Evolutionary conservation across 306 rosid species (phyloP).

Genomic region (Quercus suber): DNA sequence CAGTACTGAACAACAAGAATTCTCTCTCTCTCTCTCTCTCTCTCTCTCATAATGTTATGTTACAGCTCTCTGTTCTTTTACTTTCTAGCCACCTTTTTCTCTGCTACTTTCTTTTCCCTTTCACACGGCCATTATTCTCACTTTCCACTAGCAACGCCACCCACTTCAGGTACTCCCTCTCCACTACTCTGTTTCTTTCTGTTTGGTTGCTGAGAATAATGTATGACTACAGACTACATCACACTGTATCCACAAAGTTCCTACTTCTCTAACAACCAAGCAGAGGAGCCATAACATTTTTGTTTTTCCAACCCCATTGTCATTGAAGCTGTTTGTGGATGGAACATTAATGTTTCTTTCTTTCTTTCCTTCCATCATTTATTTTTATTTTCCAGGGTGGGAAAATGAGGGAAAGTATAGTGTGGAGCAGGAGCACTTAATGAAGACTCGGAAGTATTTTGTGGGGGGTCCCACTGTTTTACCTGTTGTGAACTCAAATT

Average conservation of each 20-base stretch:
- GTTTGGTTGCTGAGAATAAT: neutral
- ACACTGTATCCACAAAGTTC: neutral
- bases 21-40: neutral
- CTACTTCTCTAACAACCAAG: neutral
- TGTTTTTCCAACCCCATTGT: neutral
- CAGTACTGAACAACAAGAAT: neutral
- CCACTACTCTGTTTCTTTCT: neutral
- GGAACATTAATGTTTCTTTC: neutral
- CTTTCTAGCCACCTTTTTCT: conserved; percentile 4
- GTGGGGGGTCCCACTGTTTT: conserved; percentile 39
- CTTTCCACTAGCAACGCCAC: conserved; percentile 20
- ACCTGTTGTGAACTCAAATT: conserved; percentile 31
- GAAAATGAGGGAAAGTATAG: conserved; percentile 20
- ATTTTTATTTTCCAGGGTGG: conserved; percentile 20
- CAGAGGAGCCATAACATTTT: neutral
- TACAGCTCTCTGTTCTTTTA: neutral
- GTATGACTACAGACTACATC: neutral
- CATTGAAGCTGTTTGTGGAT: neutral
- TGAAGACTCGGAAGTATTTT: conserved; percentile 23
- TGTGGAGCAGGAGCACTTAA: neutral
- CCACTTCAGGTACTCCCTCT: conserved; percentile 31
- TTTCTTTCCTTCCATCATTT: neutral
- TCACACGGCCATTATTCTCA: conserved; percentile 32
- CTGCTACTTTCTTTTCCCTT: conserved; percentile 19
- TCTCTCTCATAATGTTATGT: conserved; percentile 16